phyloP scores from a whole-genome alignment of 495 filamentous ascomycete species.

The Neurospora cerealis region DNA sequence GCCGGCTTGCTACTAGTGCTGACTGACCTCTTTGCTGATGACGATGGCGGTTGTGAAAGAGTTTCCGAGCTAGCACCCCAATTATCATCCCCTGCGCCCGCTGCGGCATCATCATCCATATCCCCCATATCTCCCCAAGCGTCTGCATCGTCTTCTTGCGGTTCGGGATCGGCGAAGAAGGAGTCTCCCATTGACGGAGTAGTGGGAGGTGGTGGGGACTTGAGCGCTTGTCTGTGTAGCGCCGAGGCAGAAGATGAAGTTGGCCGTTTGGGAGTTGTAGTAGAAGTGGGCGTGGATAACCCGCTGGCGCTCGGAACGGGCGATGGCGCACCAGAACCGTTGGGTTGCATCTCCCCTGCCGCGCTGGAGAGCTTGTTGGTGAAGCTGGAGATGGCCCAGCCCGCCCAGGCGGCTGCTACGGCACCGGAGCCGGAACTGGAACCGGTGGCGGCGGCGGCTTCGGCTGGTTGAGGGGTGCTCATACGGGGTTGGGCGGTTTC shows the following conservation, averaged over 20 bases:
- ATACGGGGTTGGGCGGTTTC: conserved; percentile 54
- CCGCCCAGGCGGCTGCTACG: conserved; percentile 52
- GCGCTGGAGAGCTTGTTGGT: conserved; percentile 83
- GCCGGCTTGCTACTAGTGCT: conserved; percentile 15
- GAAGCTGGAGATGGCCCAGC: conserved; percentile 98
- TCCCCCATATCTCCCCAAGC: conserved; percentile 65
- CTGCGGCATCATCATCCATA: conserved; percentile 46
- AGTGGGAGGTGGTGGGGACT: conserved; percentile 30
- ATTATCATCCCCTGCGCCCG: conserved; percentile 14
- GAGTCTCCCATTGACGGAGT: conserved; percentile 34
- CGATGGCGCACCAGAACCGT: conserved; percentile 12
- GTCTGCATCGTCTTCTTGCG: conserved; percentile 46
- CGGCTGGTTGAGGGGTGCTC: conserved; percentile 54
- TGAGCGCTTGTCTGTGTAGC: conserved; percentile 43
- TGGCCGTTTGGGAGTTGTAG: conserved; percentile 7
- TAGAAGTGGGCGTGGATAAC: conserved; percentile 8
- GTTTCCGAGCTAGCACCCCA: conserved; percentile 38
- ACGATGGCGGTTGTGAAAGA: conserved; percentile 25
- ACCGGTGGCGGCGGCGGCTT: conserved; percentile 45
- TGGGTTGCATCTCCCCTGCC: conserved; percentile 68
- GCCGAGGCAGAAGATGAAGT: conserved; percentile 40
- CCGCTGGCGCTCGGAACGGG: conserved; percentile 13
- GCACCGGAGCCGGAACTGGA: not conserved
- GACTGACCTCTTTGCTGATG: conserved; percentile 17
- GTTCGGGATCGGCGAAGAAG: conserved; percentile 29